Evolutionary conservation across 805 yeast genomes (phyloP).

Genomic region (Torulaspora microellipsoides): DNA sequence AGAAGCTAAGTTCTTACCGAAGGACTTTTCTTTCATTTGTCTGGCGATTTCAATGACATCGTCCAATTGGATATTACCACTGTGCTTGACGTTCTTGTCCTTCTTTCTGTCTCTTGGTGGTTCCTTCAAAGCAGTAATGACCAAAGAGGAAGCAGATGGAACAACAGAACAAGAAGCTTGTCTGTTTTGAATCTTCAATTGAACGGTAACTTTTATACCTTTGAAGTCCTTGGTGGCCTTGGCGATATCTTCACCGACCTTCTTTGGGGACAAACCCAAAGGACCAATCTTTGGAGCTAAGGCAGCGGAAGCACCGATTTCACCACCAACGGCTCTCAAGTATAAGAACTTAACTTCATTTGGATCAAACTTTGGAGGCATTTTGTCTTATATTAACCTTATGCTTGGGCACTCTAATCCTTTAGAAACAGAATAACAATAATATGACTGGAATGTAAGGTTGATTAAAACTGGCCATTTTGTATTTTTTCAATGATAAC

Average conservation of each 20-base stretch:
- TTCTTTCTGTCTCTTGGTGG: conserved; percentile 99
- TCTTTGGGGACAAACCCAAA: conserved; percentile 99
- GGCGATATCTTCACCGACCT: conserved; percentile 99
- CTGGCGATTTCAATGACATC: conserved; percentile 97
- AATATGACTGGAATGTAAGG: too few species aligned
- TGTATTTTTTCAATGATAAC: too few species aligned
- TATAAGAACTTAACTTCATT: conserved; percentile 96
- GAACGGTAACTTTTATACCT: conserved; percentile 99
- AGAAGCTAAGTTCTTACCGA: conserved; percentile 95
- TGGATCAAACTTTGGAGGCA: conserved; percentile 99
- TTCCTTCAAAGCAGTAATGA: conserved; percentile 98
- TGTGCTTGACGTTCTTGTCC: conserved; percentile 99
- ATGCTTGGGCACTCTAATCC: conserved; percentile 15
- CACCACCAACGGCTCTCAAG: conserved; percentile 99
- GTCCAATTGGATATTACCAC: conserved; percentile 96
- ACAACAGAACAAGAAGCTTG: conserved; percentile 98
- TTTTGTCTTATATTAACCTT: conserved; percentile 34
- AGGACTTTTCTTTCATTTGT: conserved; percentile 94
- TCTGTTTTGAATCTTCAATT: conserved; percentile 98
- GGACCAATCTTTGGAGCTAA: conserved; percentile 99
- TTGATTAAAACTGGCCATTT: too few species aligned
- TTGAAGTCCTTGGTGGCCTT: conserved; percentile 99
- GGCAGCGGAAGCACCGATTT: conserved; percentile 99
- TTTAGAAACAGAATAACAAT: background rate
- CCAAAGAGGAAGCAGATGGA: conserved; percentile 98